Conservation (phyloP, 768 basidiomycete species). For the Lentinula boryana region DNA sequence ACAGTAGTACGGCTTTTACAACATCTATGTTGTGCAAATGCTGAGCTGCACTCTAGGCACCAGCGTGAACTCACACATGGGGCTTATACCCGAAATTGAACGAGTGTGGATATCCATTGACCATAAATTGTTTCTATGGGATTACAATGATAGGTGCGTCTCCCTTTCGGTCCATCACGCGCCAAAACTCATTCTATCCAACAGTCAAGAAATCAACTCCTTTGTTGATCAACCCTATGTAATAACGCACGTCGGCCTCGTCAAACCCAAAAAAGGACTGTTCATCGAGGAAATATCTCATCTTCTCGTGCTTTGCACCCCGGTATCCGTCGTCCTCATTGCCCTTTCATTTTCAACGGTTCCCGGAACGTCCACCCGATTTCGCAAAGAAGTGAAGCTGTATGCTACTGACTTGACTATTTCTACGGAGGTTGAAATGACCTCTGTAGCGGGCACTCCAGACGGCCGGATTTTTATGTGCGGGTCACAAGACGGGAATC, state of each 20-base stretch:
- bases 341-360: constrained; percentile 61
- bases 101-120: constrained; percentile 95
- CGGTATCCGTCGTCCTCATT: constrained; percentile 75
- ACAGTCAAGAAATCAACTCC: constrained; percentile 85
- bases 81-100: constrained; percentile 88
- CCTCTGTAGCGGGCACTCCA: constrained; percentile 69
- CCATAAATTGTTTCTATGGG: constrained; percentile 93
- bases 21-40: constrained; percentile 3
- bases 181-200: constrained; percentile 1
- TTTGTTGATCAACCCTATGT: constrained; percentile 88
- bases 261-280: constrained; percentile 77
- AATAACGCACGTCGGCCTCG: constrained; percentile 84
- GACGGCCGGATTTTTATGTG: constrained; percentile 91
- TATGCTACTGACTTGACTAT: constrained; percentile 86
- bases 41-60: constrained; percentile 35
- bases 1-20: constrained; percentile 47
- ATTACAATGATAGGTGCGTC: constrained; percentile 87
- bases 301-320: constrained; percentile 87
- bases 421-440: constrained; percentile 79
- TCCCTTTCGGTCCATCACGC: neutral
- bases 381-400: constrained; percentile 73
- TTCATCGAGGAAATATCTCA: constrained; percentile 92
- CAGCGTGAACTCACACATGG: constrained; percentile 77
- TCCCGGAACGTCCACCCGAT: constrained; percentile 31
- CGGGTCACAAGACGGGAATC: constrained; percentile 75